Evolutionary conservation across 202 grass and related monocot species (phyloP).

Genomic region (Alloteropsis angusta): DNA sequence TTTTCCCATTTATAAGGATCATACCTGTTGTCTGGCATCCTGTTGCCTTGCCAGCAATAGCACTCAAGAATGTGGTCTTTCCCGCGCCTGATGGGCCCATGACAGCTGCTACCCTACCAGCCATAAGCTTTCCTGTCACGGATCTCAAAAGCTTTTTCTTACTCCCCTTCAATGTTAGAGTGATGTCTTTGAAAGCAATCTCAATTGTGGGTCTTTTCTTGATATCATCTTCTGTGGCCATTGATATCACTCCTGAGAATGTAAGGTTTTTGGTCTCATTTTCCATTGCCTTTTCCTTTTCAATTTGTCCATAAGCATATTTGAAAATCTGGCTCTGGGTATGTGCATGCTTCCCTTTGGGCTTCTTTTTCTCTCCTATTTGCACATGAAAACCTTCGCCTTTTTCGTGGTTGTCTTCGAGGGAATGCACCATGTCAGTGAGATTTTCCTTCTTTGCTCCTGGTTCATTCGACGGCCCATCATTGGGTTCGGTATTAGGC

Average conservation of each 20-base stretch:
- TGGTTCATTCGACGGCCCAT: too few species aligned
- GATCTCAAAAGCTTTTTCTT: conserved; percentile 76
- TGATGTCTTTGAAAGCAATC: conserved; percentile 80
- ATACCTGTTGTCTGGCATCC: conserved; percentile 69
- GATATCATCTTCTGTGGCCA: conserved; percentile 59
- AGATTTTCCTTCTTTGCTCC: conserved; percentile 48
- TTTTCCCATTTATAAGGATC: conserved; percentile 84
- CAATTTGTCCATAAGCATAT: conserved; percentile 90
- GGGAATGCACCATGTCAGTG: conserved; percentile 51
- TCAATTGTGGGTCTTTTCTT: conserved; percentile 51
- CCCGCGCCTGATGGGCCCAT: conserved; percentile 93
- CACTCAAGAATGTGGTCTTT: conserved; percentile 88
- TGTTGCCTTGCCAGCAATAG: conserved; percentile 80
- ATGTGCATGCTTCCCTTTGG: conserved; percentile 68
- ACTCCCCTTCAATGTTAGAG: conserved; percentile 72
- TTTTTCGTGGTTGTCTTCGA: conserved; percentile 55
- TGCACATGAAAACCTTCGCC: conserved; percentile 61
- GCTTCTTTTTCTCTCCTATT: conserved; percentile 74
- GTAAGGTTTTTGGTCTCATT: conserved; percentile 79
- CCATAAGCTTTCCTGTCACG: conserved; percentile 71
- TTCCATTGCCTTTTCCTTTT: conserved; percentile 91
- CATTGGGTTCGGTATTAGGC: too few species aligned
- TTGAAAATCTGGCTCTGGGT: conserved; percentile 87
- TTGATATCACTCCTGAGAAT: conserved; percentile 83
- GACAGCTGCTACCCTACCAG: conserved; percentile 73